Evolutionary conservation across 2,329 filamentous ascomycete genomes (phyloP), one percentile per base, ranked within the genome.

Genomic region (Colletotrichum trifolii): DNA sequence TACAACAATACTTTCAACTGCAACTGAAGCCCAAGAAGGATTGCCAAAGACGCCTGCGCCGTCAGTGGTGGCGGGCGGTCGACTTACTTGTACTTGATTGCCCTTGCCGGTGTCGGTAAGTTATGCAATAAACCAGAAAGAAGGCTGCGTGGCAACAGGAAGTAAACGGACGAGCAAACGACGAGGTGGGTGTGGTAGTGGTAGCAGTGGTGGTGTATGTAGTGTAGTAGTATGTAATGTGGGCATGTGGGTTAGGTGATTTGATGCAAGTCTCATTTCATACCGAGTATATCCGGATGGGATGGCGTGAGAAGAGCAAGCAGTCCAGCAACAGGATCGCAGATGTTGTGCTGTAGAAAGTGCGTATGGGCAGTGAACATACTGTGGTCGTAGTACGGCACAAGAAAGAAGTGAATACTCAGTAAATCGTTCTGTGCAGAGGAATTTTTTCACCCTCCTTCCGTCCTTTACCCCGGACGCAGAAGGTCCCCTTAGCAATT

Each of bases 221-320:
- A 25, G 25, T 25, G 25, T 25, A 25, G 25, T 25, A 25, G 25
- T 25, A 25, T 25, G 25, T 25, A 25, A 25, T 25, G 25, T 5
- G 25, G 25, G 25, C 25, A 5, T 48, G 45, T 62, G 40, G 58
- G 63, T 57, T 57, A 48, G 53, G 52, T 62, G 58, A 63, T 53
- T 40, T 43, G 47, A 63, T 57, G 63, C 59, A 66, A 54, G 38
- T 57, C 54, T 57, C 38, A 48, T 52, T 46, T 53, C 58, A 66
- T 55, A 49, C 49, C 25, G 39, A 38, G 36, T 57, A 54, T 53
- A 6, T 39, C 53, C 12, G 61, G 35, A 50, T 10, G 40, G 42
- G 11, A 6, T 8, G 54, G 11, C 43, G 35, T 47, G 8, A 54
- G 13, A 55, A 36, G 38, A 43, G 10, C 25, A 40, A 12, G 33